Base-by-base conservation (phyloP, 352 stramenopile genomes). In the Phytophthora podocarpi region DNA sequence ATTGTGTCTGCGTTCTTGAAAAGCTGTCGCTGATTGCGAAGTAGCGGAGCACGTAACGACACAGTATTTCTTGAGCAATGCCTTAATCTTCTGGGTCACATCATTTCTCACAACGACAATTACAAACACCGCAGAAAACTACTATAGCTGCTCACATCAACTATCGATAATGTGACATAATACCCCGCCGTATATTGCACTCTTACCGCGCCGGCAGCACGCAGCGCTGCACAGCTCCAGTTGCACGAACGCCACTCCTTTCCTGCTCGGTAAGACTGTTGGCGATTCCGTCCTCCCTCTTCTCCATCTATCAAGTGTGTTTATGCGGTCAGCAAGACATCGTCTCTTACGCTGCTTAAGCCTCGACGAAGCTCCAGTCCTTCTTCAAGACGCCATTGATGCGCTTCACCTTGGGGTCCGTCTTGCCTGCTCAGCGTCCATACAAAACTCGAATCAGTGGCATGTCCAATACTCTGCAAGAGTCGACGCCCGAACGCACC, bases 311-410 rank as follows among this genome's bases (percentile, higher is more conserved):
- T 58, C 51, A 60, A 52, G 10, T 65, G 32, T n/a, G n/a, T n/a
- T n/a, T n/a, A 2, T 54, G 16, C 13, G 21, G 32, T 63, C 42
- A 57, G 46, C 47, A 20, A 26, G 6, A 26, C 16, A n/a, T 36
- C 32, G 16, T 23, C 28, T 49, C 15, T 21, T 59, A 15, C 16
- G n/a, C 21, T 31, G 27, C n/a, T 64, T 58, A 70, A 5, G 24
- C 58, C 49, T 73, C 68, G 42, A 51, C 39, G 9, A 68, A 23
- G 49, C 59, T 60, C 83, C 83, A 92, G 64, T 92, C 83, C 59
- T 85, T 87, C 76, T 92, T 90, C 41, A 92, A 67, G 32, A 76
- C 70, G 39, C 77, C 77, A 66, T 92, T 90, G 42, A 92, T 90
- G 67, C 83, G 80, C 79, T 92, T 92, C 36, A 85, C 77, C 45